Conservation (phyloP, 768 basidiomycete genomes). For the Boletus rubroflammeus region DNA sequence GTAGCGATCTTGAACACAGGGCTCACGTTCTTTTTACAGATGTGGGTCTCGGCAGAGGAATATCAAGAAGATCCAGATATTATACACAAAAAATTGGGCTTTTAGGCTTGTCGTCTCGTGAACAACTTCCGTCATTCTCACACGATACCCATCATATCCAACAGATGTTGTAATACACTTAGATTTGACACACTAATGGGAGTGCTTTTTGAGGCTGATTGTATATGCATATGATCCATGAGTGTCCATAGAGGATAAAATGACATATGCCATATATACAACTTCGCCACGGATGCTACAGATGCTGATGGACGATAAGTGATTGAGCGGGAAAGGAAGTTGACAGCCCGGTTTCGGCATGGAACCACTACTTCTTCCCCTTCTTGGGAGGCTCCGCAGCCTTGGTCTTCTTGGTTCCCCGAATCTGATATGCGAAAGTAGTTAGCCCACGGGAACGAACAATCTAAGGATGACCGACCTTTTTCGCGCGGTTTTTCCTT, state of each 20-base stretch:
- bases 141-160: slow-evolving; percentile 34
- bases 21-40: slow-evolving; percentile 45
- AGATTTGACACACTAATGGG: slow-evolving; percentile 26
- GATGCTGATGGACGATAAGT: slow-evolving; percentile 32
- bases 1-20: neutral
- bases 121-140: slow-evolving; percentile 13
- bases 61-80: slow-evolving; percentile 99
- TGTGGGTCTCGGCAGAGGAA: slow-evolving; percentile 99
- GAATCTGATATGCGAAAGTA: slow-evolving; percentile 52
- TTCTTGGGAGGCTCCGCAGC: slow-evolving; percentile 90
- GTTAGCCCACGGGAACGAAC: slow-evolving; percentile 10
- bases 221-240: slow-evolving; percentile 30
- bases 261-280: slow-evolving; percentile 44
- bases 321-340: slow-evolving; percentile 17
- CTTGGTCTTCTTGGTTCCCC: slow-evolving; percentile 95
- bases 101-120: slow-evolving; percentile 39
- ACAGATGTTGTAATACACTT: slow-evolving; percentile 33
- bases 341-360: slow-evolving; percentile 17
- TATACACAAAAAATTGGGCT: slow-evolving; percentile 93
- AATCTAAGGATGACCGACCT: slow-evolving; percentile 49
- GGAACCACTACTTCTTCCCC: slow-evolving; percentile 73
- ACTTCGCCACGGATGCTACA: slow-evolving; percentile 35
- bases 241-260: slow-evolving; percentile 14
- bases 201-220: slow-evolving; percentile 8
- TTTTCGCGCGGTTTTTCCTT: slow-evolving; percentile 99